phyloP scores from a whole-genome alignment of 2,329 filamentous ascomycete species.

The Colletotrichum magnum region DNA sequence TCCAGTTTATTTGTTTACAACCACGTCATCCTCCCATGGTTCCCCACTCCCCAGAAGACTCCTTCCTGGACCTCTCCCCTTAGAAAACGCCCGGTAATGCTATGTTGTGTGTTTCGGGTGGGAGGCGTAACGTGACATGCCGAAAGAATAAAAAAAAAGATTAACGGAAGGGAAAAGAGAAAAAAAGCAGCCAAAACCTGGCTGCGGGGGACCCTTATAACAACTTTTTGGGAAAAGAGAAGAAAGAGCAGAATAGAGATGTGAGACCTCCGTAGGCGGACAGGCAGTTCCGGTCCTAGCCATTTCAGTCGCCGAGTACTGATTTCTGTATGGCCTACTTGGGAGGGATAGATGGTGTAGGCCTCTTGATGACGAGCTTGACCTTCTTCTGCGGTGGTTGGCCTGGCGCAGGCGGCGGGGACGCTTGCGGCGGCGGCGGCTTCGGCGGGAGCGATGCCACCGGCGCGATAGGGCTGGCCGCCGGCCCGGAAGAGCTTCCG shows the following conservation, averaged over 20 bases:
- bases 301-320: neutral
- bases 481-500: slow-evolving; percentile 17
- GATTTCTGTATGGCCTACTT: neutral
- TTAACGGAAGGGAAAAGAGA: no score
- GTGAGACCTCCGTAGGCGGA: neutral
- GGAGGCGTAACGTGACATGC: neutral
- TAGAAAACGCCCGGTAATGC: slow-evolving; percentile 15
- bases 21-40: neutral
- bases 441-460: slow-evolving; percentile 26
- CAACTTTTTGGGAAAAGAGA: neutral
- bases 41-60: neutral
- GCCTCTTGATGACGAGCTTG: slow-evolving; percentile 42
- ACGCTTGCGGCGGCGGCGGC: slow-evolving; percentile 33
- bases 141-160: neutral
- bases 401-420: slow-evolving; percentile 28
- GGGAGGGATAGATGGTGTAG: slow-evolving; percentile 14
- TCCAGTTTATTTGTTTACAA: no score
- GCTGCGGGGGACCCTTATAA: slow-evolving; percentile 1
- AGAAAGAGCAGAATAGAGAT: neutral
- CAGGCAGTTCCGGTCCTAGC: neutral
- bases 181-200: neutral
- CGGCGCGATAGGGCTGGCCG: slow-evolving; percentile 27
- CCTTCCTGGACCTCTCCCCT: no score
- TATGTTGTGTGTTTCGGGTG: neutral
- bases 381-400: slow-evolving; percentile 39